A percentile compares a stretch with the other conserved stretches of the same genome.
Conservation (phyloP, 306 rosid genomes). For the Abrus pulchellus region DNA sequence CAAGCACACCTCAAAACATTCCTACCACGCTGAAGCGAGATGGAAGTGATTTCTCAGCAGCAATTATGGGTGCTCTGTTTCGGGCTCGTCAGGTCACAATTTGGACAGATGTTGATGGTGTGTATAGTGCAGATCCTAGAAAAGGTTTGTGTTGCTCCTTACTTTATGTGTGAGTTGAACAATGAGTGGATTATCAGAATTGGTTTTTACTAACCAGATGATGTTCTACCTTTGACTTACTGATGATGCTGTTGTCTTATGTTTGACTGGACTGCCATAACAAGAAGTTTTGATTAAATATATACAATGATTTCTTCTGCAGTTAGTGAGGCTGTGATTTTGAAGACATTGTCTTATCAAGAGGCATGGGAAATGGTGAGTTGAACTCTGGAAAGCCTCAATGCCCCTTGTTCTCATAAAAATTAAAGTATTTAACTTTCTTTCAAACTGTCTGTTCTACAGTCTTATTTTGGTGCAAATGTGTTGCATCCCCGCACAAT, state of each 20-base stretch:
- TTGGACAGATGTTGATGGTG: conserved; percentile 99
- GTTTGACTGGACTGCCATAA: conserved; percentile 32
- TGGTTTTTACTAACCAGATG: conserved; percentile 15
- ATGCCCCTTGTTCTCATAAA: conserved; percentile 37
- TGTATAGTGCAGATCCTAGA: conserved; percentile 97
- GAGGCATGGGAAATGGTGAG: conserved; percentile 99
- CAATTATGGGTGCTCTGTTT: conserved; percentile 91
- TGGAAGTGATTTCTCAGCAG: conserved; percentile 99
- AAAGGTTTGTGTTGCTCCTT: conserved; percentile 71
- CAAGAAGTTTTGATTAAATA: conserved; percentile 28
- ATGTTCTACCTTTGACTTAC: conserved; percentile 31
- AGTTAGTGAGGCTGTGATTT: conserved; percentile 97
- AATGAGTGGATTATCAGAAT: conserved; percentile 31
- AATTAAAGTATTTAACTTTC: conserved; percentile 48
- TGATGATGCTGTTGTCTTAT: conserved; percentile 28
- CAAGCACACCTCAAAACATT: conserved; percentile 87
- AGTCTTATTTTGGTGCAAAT: conserved; percentile 99
- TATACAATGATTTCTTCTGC: conserved; percentile 58
- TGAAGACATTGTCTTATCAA: conserved; percentile 90
- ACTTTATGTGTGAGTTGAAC: conserved; percentile 34
- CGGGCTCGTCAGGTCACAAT: conserved; percentile 87
- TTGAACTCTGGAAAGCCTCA: conserved; percentile 33
- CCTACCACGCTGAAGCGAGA: conserved; percentile 99
- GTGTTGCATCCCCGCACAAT: conserved; percentile 98
- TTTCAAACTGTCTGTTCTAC: conserved; percentile 49